These are phyloP conservation scores for Emmonsiellopsis sp. DNA, from an alignment of 2,329 filamentous ascomycete species.

Conservation along the genomic window DNA sequence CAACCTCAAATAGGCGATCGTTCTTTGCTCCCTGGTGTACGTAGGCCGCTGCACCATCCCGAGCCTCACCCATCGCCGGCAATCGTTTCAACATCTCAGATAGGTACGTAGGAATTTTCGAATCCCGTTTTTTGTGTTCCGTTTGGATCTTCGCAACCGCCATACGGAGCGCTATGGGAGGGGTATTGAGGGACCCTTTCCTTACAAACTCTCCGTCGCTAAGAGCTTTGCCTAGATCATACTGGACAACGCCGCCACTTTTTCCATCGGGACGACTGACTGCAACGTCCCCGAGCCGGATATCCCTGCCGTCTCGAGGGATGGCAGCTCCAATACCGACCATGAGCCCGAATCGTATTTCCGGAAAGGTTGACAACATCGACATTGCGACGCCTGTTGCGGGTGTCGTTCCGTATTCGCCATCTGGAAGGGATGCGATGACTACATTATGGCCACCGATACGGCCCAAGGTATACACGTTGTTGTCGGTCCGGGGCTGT, in stretches of 20 bases:
- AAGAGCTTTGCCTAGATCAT: slow-evolving; percentile 18
- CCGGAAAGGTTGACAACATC: slow-evolving; percentile 13
- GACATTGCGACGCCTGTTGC: slow-evolving; percentile 10
- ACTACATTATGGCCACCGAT: slow-evolving; percentile 14
- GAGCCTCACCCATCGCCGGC: neutral
- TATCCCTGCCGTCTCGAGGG: slow-evolving; percentile 10
- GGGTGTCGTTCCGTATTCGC: slow-evolving; percentile 5
- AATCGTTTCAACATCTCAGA: slow-evolving; percentile 4
- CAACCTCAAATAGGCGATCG: slow-evolving; percentile 2
- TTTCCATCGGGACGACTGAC: slow-evolving; percentile 11
- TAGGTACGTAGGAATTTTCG: neutral
- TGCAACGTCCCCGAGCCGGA: slow-evolving; percentile 17
- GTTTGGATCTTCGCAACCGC: neutral
- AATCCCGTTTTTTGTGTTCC: neutral
- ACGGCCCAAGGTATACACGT: slow-evolving; percentile 13
- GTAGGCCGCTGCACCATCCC: neutral
- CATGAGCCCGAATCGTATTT: slow-evolving; percentile 12
- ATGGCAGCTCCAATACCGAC: slow-evolving; percentile 17
- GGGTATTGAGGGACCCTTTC: slow-evolving; percentile 14
- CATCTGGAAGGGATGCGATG: slow-evolving; percentile 8
- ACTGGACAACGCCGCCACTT: slow-evolving; percentile 19
- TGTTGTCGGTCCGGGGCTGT: slow-evolving; percentile 6
- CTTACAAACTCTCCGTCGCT: slow-evolving; percentile 12
- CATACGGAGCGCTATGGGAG: slow-evolving; percentile 4
- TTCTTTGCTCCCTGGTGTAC: neutral